These are phyloP conservation scores for Plantago major DNA, from an alignment of 257 asterid species.

Conservation along the genomic window DNA sequence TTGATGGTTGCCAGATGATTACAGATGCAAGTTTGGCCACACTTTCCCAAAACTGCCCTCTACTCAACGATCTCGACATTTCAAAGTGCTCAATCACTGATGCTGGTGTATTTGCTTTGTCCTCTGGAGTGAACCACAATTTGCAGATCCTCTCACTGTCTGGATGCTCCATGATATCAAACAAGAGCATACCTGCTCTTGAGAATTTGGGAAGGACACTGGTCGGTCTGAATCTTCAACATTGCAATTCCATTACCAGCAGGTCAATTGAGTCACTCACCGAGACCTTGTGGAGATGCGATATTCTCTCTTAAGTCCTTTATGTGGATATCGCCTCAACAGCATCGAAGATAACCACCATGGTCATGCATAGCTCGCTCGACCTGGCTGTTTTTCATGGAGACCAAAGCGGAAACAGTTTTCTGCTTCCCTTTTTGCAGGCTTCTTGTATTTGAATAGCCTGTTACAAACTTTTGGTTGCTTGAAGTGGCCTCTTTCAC, in stretches of 20 bases:
- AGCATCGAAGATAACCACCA: neutral
- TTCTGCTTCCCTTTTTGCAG: constrained; percentile 43
- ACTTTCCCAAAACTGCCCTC: constrained; percentile 50
- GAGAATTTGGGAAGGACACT: constrained; percentile 54
- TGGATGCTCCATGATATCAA: constrained; percentile 66
- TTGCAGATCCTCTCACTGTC: constrained; percentile 72
- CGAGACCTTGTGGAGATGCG: constrained; percentile 76
- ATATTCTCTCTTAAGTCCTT: constrained; percentile 55
- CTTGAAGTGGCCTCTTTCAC: constrained; percentile 33
- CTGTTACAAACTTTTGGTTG: constrained; percentile 34
- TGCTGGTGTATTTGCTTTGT: constrained; percentile 55
- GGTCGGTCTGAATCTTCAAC: constrained; percentile 67
- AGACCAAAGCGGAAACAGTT: constrained; percentile 30
- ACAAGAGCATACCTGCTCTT: constrained; percentile 56
- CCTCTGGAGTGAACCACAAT: constrained; percentile 49
- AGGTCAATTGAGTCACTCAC: constrained; percentile 50
- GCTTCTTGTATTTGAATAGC: constrained; percentile 44
- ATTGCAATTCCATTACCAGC: constrained; percentile 61
- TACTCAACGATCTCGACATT: constrained; percentile 72
- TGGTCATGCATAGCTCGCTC: constrained; percentile 20
- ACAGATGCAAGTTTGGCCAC: constrained; percentile 62
- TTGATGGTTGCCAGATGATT: constrained; percentile 70
- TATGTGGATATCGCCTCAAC: neutral
- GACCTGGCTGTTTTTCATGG: constrained; percentile 53
- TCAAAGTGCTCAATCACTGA: constrained; percentile 71